Base-by-base conservation (phyloP, 257 asterid genomes). In the Jacaranda mimosifolia region DNA sequence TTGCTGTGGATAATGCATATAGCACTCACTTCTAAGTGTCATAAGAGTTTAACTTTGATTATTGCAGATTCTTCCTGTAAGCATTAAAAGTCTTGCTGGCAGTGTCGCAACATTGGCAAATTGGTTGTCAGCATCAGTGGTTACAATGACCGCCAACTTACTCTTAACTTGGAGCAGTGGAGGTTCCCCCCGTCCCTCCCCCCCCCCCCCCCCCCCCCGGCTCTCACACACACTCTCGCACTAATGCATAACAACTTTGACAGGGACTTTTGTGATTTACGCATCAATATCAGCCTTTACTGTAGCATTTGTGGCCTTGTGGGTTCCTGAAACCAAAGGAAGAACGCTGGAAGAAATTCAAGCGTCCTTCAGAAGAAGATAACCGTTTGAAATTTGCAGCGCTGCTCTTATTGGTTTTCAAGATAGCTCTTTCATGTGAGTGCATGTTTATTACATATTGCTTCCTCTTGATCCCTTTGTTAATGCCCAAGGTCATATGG, bases 261-360 rank as follows among this genome's bases (percentile, higher is more conserved):
- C 97, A 94, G 98, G 97, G 81, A 91, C 97, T 14, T 94, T 94
- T 71, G 19, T 83, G 51, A 82, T 89, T 11, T 94, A 92, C 66
- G 89, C 93, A 14, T 38, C 85, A 40, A 69, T 84, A 40, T 87
- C 94, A 36, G 90, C 90, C 21, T 88, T 89, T 74, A 88, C 97
- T 0, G 70, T 88, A 15, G 87, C 59, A 39, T 87, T 92, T 76
- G 92, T 89, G 77, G 80, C 80, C 38, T 43, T 91, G 79, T 91
- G 96, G 89, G 93, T 94, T 73, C 98, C 98, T 39, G 97, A 94
- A 79, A 94, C 97, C 72, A 91, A 92, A 86, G 98, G 98, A 66
- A 91, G 76, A 83, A 92, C 97, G 17, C 83, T 94, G 55, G 98
- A 94, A 87, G 97, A 92, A 77, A 94, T 91, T 59, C 93, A 93